Base-by-base conservation (phyloP, 805 yeast species). In the Zygotorulaspora florentina region DNA sequence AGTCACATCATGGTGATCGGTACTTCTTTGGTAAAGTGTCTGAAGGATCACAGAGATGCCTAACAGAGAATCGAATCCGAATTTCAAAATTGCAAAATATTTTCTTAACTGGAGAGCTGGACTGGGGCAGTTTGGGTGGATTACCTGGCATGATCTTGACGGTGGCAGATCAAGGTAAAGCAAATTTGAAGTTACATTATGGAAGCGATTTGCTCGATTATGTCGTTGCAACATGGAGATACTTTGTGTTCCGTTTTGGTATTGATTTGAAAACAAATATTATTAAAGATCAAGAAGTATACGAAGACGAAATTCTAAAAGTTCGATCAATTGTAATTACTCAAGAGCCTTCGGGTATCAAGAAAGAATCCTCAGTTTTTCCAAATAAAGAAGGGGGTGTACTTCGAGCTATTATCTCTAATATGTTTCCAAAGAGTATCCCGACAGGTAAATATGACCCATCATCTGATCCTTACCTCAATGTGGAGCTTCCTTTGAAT, bases 141-240 rank as follows among this genome's bases (percentile, higher is more conserved):
- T 65, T 91, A 6, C 97, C 98, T 0, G 99, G 99, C 0, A 68
- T 87, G 56, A 77, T 91, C 40, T 68, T 91, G 41, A 87, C 97
- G 0, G 72, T 85, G 11, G 81, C 87, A 46, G 96, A 88, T 55
- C 85, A 87, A 55, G 89, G 88, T 1, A 72, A 75, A 50, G 74
- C 76, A 39, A 71, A 71, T 6, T 61, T 86, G 31, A 73, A 73
- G n/a, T 67, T 87, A 0, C 74, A 67, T 55, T 76, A 80, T 40
- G 77, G 82, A n/a, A 69, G 66, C 37, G 60, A 69, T 2, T 58
- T 79, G 25, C 45, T 77, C 16, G 71, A 75, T 45, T 83, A 79
- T 59, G 71, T 85, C 38, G 76, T 87, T 2, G 76, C 90, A 1
- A 79, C 91, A 0, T 88, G 96, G 96, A 74, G 96, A 52, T 80